Percentiles rank a stretch among this genome's conserved stretches.
Conservation (phyloP, 495 filamentous ascomycete genomes). For the Aspergillus leporis region DNA sequence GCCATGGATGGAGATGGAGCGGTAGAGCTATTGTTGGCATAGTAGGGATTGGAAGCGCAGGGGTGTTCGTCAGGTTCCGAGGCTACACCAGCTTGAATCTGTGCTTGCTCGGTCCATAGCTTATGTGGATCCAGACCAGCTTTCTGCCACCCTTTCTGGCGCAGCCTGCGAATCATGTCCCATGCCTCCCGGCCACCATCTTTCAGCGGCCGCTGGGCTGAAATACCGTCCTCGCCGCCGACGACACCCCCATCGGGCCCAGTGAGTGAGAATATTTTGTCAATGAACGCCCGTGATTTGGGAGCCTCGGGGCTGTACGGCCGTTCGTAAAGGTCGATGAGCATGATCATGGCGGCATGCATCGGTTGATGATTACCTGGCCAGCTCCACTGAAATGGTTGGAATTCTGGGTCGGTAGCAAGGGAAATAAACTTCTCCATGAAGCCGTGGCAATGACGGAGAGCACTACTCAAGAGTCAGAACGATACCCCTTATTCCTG, state of each 20-base stretch:
- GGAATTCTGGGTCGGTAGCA: conserved; percentile 52
- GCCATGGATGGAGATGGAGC: background rate
- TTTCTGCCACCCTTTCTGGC: conserved; percentile 53
- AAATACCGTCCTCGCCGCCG: conserved; percentile 51
- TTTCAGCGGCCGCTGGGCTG: conserved; percentile 47
- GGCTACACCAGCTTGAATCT: conserved; percentile 39
- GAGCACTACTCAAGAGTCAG: conserved; percentile 35
- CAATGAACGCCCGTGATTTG: conserved; percentile 50
- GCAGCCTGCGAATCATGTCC: conserved; percentile 54
- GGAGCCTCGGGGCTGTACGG: conserved; percentile 51
- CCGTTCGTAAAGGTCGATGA: conserved; percentile 56
- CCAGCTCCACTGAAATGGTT: conserved; percentile 61
- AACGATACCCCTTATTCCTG: background rate
- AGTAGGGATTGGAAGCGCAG: conserved; percentile 14
- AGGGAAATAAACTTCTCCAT: conserved; percentile 57
- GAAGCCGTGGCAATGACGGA: conserved; percentile 56
- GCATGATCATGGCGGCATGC: conserved; percentile 59
- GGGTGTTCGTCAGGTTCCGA: conserved; percentile 26
- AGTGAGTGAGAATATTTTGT: conserved; percentile 53
- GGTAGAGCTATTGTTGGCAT: conserved; percentile 13
- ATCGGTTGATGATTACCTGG: conserved; percentile 59
- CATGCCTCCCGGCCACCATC: conserved; percentile 57
- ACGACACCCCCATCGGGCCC: conserved; percentile 53
- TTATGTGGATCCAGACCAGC: conserved; percentile 46
- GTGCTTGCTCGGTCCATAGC: conserved; percentile 50